Evolutionary conservation across 495 filamentous ascomycete species (phyloP).

Genomic region (Sporormia fimetaria): DNA sequence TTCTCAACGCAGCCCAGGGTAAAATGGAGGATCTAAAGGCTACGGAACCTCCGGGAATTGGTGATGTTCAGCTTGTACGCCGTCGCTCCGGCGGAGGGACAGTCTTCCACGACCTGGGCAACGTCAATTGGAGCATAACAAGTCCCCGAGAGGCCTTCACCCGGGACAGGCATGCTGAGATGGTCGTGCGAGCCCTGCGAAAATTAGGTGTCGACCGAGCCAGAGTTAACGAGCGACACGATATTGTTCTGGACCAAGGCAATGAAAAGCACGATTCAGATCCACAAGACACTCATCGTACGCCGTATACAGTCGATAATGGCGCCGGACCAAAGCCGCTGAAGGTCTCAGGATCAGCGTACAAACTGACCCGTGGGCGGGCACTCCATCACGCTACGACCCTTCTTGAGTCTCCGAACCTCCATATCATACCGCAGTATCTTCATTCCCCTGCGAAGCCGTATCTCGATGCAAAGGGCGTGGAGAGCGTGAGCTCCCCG

Average conservation of each 20-base stretch:
- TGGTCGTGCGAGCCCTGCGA: conserved; percentile 72
- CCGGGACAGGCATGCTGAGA: conserved; percentile 75
- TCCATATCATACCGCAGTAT: conserved; percentile 52
- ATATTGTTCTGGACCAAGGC: conserved; percentile 69
- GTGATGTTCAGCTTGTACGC: conserved; percentile 55
- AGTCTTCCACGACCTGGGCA: conserved; percentile 85
- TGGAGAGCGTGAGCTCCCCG: conserved; percentile 83
- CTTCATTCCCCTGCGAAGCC: conserved; percentile 61
- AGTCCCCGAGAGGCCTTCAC: conserved; percentile 64
- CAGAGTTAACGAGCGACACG: conserved; percentile 79
- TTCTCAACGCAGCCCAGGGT: conserved; percentile 32
- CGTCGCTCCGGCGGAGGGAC: conserved; percentile 81
- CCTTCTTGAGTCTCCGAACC: conserved; percentile 58
- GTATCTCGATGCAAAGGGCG: conserved; percentile 69
- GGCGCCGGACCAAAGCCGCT: conserved; percentile 37
- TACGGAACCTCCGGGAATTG: conserved; percentile 26
- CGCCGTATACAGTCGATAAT: conserved; percentile 28
- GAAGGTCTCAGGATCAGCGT: conserved; percentile 88
- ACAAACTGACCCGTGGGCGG: conserved; percentile 69
- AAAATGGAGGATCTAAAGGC: background rate
- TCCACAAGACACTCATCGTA: conserved; percentile 29
- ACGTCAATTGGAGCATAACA: conserved; percentile 88
- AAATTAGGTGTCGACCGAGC: conserved; percentile 40
- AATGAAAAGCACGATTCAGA: conserved; percentile 11
- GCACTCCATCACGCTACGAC: conserved; percentile 89